A percentile compares a stretch with the other conserved stretches of the same genome.
These are phyloP conservation scores for Letharia lupina DNA, from an alignment of 495 filamentous ascomycete genomes.

Conservation along the genomic window DNA sequence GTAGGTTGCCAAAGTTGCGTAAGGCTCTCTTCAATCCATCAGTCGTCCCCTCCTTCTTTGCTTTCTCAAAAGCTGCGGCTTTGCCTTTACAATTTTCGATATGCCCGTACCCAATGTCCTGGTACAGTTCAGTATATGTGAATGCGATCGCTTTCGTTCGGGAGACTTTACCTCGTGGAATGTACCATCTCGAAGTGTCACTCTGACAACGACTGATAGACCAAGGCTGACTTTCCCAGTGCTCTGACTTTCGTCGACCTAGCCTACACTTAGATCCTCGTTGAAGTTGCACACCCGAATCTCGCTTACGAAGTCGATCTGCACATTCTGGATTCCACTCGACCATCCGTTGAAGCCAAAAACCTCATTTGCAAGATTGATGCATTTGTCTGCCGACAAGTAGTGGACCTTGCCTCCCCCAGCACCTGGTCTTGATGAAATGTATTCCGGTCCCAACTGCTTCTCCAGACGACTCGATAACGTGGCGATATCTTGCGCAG, in stretches of 20 bases:
- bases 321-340: slow-evolving; percentile 75
- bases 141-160: not conserved
- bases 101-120: slow-evolving; percentile 91
- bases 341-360: slow-evolving; percentile 99
- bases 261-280: not conserved
- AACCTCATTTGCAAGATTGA: slow-evolving; percentile 92
- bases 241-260: slow-evolving; percentile 55
- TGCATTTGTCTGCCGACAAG: slow-evolving; percentile 84
- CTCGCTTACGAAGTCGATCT: slow-evolving; percentile 74
- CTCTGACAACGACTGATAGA: slow-evolving; percentile 76
- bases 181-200: slow-evolving; percentile 84
- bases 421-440: slow-evolving; percentile 73
- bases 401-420: slow-evolving; percentile 83
- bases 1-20: slow-evolving; percentile 87
- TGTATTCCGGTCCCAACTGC: slow-evolving; percentile 94
- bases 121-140: slow-evolving; percentile 1
- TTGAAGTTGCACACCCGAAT: not conserved
- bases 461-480: slow-evolving; percentile 79
- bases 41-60: slow-evolving; percentile 95
- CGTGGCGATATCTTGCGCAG: slow-evolving; percentile 81
- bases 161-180: slow-evolving; percentile 62
- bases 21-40: slow-evolving; percentile 86
- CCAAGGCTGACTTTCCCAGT: slow-evolving; percentile 70
- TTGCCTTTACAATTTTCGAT: slow-evolving; percentile 95
- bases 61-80: slow-evolving; percentile 90